Base-by-base conservation (phyloP, 2,329 filamentous ascomycete species). In the Fusarium xyrophilum region DNA sequence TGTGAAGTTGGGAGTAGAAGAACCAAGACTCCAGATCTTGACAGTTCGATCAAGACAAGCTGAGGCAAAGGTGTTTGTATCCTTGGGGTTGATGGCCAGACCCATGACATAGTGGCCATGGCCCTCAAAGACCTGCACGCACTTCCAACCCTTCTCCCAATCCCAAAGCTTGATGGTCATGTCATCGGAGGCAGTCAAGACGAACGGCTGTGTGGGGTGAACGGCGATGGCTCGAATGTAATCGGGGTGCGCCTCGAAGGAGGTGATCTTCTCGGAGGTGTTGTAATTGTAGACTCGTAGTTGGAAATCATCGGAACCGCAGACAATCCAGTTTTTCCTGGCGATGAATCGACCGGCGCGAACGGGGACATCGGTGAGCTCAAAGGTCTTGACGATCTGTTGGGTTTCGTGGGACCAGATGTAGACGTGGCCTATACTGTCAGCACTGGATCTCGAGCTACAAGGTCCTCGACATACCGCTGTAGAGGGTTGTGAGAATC, bases 91-190 rank as follows among this genome's bases (percentile, higher is more conserved):
- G 79, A 98, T 97, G 53, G 95, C 91, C 69, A 98, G 85, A 30
- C 93, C 93, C 95, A 98, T 97, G 68, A 97, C 95, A 72, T 97
- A 97, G 82, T 97, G 96, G 73, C 90, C 92, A 78, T 99, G 96
- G 32, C 96, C 96, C 79, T 98, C 95, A 76, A 97, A 99, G 44
- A 97, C 89, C 79, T 97, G 93, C 33, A 98, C 93, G 77, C 95
- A 98, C 80, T 97, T 97, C 96, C 96, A 99, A 73, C 89, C 89
- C 80, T 96, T 96, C 75, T 99, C 96, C 96, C 96, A 99, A 79
- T 99, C 94, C 94, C 96, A 99, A 52, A 97, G 86, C 85, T 96
- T 97, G 78, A 97, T 97, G 60, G 93, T 97, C 93, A 97, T 97
- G 79, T 97, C 94, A 91, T 97, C 94, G 69, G 92, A 96, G 69